phyloP scores from a whole-genome alignment of 2,329 filamentous ascomycete genomes.

The Paecilomyces formosus region DNA sequence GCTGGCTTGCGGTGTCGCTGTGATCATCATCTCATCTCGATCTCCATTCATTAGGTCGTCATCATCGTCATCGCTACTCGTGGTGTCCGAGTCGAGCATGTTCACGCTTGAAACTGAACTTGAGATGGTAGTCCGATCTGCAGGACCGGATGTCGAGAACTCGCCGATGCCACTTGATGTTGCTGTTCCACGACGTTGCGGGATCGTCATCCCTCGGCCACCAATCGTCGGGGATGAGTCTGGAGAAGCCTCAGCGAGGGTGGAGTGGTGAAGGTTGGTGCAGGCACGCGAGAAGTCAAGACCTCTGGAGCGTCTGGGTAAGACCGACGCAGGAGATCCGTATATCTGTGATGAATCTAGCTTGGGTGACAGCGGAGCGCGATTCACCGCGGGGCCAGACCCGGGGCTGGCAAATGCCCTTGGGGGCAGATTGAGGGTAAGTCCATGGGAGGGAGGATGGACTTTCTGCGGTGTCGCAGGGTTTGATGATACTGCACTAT shows the following conservation, averaged over 20 bases:
- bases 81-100: conserved; percentile 72
- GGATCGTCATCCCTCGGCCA: conserved; percentile 57
- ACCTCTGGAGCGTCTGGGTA: conserved; percentile 81
- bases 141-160: conserved; percentile 64
- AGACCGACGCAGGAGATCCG: conserved; percentile 76
- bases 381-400: conserved; percentile 48
- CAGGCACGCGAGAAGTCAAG: conserved; percentile 90
- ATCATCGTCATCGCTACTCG: conserved; percentile 57
- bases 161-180: conserved; percentile 45
- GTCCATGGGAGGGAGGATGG: conserved; percentile 54
- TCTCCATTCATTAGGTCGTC: conserved; percentile 58
- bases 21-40: conserved; percentile 70
- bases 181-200: conserved; percentile 42
- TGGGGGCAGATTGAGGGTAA: conserved; percentile 64
- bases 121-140: conserved; percentile 65
- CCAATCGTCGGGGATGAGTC: conserved; percentile 84
- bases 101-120: conserved; percentile 76
- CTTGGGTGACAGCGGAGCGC: conserved; percentile 71
- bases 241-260: conserved; percentile 79
- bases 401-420: conserved; percentile 33
- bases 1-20: conserved; percentile 65
- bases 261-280: conserved; percentile 92
- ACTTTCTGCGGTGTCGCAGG: conserved; percentile 69
- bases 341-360: conserved; percentile 79
- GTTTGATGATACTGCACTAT: conserved; percentile 47